Conservation (phyloP, 176 grass and related monocot species). For the Chloris gayana region DNA sequence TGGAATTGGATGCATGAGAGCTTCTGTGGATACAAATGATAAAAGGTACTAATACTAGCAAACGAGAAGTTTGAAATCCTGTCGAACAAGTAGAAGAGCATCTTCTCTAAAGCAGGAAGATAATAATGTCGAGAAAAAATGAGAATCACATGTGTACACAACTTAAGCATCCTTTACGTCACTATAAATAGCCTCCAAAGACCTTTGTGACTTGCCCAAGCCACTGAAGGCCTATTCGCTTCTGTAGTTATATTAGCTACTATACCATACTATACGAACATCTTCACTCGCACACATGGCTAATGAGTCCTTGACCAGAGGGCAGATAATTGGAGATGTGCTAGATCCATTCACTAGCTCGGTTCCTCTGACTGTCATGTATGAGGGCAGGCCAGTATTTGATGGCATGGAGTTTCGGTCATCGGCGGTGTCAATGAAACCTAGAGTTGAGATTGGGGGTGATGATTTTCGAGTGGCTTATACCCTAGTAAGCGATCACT, state of each 20-base stretch:
- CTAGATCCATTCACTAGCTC: conserved; percentile 59
- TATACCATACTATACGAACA: background rate
- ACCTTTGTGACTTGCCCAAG: conserved; percentile 25
- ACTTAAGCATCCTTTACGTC: background rate
- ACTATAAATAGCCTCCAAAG: conserved; percentile 44
- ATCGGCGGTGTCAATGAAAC: conserved; percentile 47
- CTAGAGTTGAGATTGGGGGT: conserved; percentile 73
- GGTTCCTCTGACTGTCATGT: conserved; percentile 57
- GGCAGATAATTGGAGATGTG: conserved; percentile 73
- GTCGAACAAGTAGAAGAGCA: conserved; percentile 47
- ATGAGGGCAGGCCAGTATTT: conserved; percentile 67
- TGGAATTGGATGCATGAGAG: conserved; percentile 19
- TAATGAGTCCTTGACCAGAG: conserved; percentile 60
- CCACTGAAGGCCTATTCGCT: conserved; percentile 41
- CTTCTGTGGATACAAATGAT: conserved; percentile 24
- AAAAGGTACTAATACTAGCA: background rate
- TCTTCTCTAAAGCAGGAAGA: conserved; percentile 23
- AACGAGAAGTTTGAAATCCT: conserved; percentile 28
- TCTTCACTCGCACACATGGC: conserved; percentile 48
- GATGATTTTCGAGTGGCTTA: conserved; percentile 70
- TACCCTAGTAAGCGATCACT: conserved; percentile 79
- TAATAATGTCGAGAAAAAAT: conserved; percentile 19
- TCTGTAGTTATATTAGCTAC: conserved; percentile 23
- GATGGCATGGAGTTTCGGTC: conserved; percentile 80
- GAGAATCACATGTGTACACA: conserved; percentile 31